Evolutionary conservation across 164 flowering plant species (phyloP).

Genomic region (Vitis labrusca): DNA sequence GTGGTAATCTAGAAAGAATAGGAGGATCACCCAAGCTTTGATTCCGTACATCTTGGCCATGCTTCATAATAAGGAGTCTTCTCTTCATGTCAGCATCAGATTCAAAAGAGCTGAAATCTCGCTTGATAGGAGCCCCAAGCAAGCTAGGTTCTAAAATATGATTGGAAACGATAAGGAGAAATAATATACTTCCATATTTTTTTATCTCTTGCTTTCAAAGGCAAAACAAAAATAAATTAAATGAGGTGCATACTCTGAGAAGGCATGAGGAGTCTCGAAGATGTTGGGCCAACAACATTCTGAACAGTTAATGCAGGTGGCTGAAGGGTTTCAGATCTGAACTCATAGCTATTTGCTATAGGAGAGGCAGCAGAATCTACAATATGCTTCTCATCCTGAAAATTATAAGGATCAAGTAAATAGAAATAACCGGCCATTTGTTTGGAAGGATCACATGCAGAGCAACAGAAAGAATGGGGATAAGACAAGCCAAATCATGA

Average conservation of each 20-base stretch:
- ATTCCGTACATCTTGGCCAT: constrained; percentile 41
- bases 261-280: constrained; percentile 37
- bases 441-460: background rate
- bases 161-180: background rate
- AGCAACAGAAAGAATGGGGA: background rate
- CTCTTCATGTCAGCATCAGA: constrained; percentile 40
- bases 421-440: background rate
- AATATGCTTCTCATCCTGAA: constrained; percentile 52
- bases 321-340: constrained; percentile 46
- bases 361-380: constrained; percentile 29
- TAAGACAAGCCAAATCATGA: background rate
- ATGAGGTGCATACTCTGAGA: constrained; percentile 52
- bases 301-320: constrained; percentile 30
- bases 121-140: constrained; percentile 61
- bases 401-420: background rate
- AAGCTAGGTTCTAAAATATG: constrained; percentile 55
- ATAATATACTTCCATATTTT: background rate
- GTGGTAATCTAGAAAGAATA: constrained; percentile 44
- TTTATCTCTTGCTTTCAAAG: background rate
- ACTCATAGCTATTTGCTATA: constrained; percentile 30
- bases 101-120: constrained; percentile 43
- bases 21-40: constrained; percentile 50
- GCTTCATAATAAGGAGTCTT: constrained; percentile 42
- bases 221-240: background rate
- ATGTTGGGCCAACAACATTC: constrained; percentile 26